A percentile compares a stretch with the other conserved stretches of the same genome.
Conservation (phyloP, 306 rosid genomes). For the Rubus idaeus region DNA sequence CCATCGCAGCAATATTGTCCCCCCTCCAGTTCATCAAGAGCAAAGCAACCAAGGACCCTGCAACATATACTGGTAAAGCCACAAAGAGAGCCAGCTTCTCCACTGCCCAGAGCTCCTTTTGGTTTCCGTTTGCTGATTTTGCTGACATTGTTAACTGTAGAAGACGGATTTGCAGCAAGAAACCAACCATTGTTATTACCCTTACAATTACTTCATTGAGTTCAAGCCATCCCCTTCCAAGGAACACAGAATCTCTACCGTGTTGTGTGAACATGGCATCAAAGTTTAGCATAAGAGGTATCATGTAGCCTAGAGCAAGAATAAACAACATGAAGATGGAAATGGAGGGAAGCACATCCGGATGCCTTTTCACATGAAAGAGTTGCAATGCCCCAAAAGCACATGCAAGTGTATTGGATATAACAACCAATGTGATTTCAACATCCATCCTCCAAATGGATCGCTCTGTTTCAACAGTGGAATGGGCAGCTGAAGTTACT, state of each 20-base stretch:
- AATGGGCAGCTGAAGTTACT: conserved; percentile 16
- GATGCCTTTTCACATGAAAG: conserved; percentile 46
- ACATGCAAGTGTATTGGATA: conserved; percentile 46
- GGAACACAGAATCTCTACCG: not conserved
- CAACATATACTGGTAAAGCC: conserved; percentile 12
- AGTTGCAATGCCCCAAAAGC: conserved; percentile 45
- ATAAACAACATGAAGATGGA: conserved; percentile 45
- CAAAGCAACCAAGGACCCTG: not conserved
- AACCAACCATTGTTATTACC: not conserved
- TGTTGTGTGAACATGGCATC: conserved; percentile 42
- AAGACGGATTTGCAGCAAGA: conserved; percentile 7
- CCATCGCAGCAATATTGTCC: conserved; percentile 26
- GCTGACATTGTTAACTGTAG: not conserved
- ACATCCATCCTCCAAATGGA: conserved; percentile 45
- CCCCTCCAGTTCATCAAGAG: conserved; percentile 16
- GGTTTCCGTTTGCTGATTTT: not conserved
- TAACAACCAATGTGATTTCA: conserved; percentile 45
- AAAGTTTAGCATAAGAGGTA: conserved; percentile 55
- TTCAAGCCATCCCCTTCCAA: conserved; percentile 1
- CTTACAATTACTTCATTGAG: not conserved
- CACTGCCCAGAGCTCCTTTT: not conserved
- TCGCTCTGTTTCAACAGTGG: not conserved
- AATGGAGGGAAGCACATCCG: conserved; percentile 47
- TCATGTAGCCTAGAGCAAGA: conserved; percentile 43
- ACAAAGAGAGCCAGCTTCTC: conserved; percentile 31